phyloP scores from a whole-genome alignment of 225 moss, liverwort and hornwort species.

The Straminergon stramineum region DNA sequence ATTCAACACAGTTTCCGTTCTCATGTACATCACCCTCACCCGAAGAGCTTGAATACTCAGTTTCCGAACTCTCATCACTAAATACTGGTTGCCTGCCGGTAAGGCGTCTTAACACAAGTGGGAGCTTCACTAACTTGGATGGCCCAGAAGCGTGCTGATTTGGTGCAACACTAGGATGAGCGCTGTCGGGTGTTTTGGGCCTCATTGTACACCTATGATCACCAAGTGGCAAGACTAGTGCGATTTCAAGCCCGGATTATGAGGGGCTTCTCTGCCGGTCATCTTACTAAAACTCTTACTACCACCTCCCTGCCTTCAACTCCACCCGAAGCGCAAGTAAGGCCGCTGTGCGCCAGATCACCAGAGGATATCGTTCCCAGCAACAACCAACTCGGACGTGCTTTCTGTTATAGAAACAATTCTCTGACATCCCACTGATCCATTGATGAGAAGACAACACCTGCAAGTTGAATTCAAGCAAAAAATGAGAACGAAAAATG shows the following conservation, averaged over 20 bases:
- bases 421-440: slow-evolving; percentile 6
- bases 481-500: background rate
- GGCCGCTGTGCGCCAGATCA: background rate
- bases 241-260: background rate
- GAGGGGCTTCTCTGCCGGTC: background rate
- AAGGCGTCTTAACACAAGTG: background rate
- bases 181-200: background rate
- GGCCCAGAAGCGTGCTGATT: background rate
- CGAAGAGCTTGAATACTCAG: slow-evolving; percentile 35
- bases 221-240: background rate
- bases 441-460: background rate
- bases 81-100: background rate
- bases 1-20: slow-evolving; percentile 9
- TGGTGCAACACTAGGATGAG: background rate
- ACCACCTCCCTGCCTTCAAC: background rate
- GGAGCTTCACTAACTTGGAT: background rate
- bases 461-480: slow-evolving; percentile 4
- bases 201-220: slow-evolving; percentile 6
- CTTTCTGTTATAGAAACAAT: background rate
- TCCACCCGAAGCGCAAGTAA: background rate
- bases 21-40: background rate
- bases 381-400: background rate
- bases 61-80: slow-evolving; percentile 24
- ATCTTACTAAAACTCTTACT: background rate
- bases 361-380: background rate